Evolutionary conservation across 495 filamentous ascomycete species (phyloP).

Genomic region (Hyaloscypha bicolor): DNA sequence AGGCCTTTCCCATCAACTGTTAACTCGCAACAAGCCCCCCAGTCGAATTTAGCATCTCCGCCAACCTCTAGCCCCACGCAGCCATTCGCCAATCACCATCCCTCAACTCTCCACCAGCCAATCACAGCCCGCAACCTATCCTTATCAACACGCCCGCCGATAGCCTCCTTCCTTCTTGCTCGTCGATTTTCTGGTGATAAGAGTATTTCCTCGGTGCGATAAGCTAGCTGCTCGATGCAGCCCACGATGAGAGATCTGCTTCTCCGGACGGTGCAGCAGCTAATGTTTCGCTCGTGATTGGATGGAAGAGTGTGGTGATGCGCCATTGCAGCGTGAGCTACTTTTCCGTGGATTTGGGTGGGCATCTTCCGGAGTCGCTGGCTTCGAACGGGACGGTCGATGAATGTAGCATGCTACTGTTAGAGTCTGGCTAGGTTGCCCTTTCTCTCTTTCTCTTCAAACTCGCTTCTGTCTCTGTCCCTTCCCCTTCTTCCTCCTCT

Average conservation of each 20-base stretch:
- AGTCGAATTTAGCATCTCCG: neutral
- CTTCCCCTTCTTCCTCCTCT: conserved; percentile 4
- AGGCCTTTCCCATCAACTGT: too few species aligned
- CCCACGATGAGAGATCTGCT: neutral
- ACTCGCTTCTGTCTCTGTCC: too few species aligned
- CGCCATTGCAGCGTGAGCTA: neutral
- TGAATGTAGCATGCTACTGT: conserved; percentile 4
- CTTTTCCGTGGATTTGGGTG: conserved; percentile 25
- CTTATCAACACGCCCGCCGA: conserved; percentile 3
- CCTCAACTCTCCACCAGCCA: neutral
- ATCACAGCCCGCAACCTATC: neutral
- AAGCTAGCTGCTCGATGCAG: neutral
- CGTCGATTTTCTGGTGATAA: neutral
- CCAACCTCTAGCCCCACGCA: neutral
- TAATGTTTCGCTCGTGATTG: neutral
- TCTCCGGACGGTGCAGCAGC: conserved; percentile 8
- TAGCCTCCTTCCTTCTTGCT: neutral
- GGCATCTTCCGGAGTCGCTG: conserved; percentile 4
- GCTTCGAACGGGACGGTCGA: neutral
- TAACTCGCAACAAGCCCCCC: neutral
- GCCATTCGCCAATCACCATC: neutral
- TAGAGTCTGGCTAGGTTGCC: neutral
- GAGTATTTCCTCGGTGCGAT: neutral
- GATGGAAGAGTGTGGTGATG: neutral
- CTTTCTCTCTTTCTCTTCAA: neutral